These are phyloP conservation scores for Aspergillus sp. DNA, from an alignment of 2,329 filamentous ascomycete species.

Conservation along the genomic window DNA sequence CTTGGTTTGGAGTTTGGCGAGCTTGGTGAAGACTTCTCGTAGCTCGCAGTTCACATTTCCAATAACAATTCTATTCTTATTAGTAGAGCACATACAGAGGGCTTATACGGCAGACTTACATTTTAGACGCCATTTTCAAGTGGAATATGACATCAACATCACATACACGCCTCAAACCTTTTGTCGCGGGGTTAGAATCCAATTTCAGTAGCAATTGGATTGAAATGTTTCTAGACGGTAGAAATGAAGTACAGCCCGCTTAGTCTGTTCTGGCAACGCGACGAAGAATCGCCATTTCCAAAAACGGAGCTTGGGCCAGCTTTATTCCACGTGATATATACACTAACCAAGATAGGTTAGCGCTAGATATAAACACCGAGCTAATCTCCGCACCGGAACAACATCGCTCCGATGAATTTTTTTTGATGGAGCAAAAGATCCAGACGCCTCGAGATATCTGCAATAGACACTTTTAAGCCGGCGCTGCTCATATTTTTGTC, in stretches of 20 bases:
- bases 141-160: neutral
- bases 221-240: too few species aligned
- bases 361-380: conserved; percentile 6
- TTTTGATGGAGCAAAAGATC: conserved; percentile 22
- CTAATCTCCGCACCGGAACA: conserved; percentile 26
- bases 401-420: conserved; percentile 31
- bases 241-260: neutral
- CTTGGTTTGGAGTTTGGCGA: conserved; percentile 73
- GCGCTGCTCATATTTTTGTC: conserved; percentile 19
- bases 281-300: conserved; percentile 5
- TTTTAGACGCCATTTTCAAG: conserved; percentile 49
- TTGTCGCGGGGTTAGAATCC: neutral
- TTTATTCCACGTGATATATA: conserved; percentile 19
- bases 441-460: conserved; percentile 13
- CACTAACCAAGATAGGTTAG: conserved; percentile 7
- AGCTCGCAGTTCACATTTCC: conserved; percentile 78
- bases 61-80: conserved; percentile 56
- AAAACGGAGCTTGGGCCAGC: conserved; percentile 28
- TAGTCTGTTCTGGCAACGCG: neutral
- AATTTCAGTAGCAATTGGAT: too few species aligned
- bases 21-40: conserved; percentile 67
- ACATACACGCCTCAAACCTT: neutral
- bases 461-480: conserved; percentile 9
- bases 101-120: conserved; percentile 35
- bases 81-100: neutral